Evolutionary conservation across 441 rosid genomes (phyloP).

Genomic region (Hura crepitans): DNA sequence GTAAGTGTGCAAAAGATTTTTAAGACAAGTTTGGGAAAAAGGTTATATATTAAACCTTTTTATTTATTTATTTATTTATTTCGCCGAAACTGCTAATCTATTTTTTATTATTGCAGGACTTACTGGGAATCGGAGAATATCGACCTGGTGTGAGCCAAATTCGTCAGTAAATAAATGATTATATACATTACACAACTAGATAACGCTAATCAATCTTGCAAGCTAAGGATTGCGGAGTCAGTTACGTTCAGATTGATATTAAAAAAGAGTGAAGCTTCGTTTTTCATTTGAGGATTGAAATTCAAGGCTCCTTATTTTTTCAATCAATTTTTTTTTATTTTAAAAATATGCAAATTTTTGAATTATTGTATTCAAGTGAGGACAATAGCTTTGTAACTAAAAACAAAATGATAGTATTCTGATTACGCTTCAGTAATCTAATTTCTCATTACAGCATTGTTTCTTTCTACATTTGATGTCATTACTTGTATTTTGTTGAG

Average conservation of each 20-base stretch:
- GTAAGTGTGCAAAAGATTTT: no score
- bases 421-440: background rate
- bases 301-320: no score
- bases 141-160: slow-evolving; percentile 48
- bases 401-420: background rate
- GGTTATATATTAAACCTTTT: no score
- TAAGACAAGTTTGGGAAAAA: no score
- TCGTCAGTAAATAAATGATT: slow-evolving; percentile 29
- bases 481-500: no score
- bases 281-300: no score
- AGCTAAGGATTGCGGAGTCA: background rate
- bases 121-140: slow-evolving; percentile 78
- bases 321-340: no score
- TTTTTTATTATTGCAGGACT: slow-evolving; percentile 55
- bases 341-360: no score
- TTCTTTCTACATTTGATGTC: background rate
- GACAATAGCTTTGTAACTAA: no score
- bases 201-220: background rate
- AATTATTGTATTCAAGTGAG: no score
- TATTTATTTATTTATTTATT: no score
- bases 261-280: no score
- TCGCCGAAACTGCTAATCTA: slow-evolving; percentile 14
- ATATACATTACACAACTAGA: slow-evolving; percentile 2
- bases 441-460: background rate
- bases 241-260: background rate